Percentiles rank a stretch among this genome's conserved stretches.
Conservation (phyloP, 2,329 filamentous ascomycete species). For the Rosellinia necatrix region DNA sequence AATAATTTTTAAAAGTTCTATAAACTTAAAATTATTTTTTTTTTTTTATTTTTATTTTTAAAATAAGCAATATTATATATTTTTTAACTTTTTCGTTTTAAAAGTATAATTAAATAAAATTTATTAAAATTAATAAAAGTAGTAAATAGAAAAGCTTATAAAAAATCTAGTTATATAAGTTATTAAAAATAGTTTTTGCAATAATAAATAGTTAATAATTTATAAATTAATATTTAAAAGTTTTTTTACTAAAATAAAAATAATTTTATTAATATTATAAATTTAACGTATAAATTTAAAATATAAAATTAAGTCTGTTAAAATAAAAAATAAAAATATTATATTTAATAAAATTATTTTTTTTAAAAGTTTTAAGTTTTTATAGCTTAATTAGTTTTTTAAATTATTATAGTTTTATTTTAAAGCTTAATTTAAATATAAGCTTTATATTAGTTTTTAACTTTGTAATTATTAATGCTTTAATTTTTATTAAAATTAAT, state of each 20-base stretch:
- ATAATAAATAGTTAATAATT: background rate
- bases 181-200: background rate
- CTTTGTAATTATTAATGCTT: background rate
- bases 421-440: background rate
- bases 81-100: background rate
- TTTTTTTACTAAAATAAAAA: background rate
- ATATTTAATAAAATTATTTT: background rate
- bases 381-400: background rate
- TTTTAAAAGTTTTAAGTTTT: no score
- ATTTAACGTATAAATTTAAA: no score
- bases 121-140: no score
- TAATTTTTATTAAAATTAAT: no score
- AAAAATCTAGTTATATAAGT: background rate
- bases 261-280: background rate
- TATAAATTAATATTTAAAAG: background rate
- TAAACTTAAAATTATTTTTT: no score
- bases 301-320: background rate
- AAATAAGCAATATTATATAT: no score
- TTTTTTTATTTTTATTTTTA: no score
- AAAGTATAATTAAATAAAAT: no score
- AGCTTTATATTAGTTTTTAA: background rate
- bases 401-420: background rate
- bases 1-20: no score
- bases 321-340: background rate
- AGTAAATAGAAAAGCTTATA: background rate